Evolutionary conservation across 1,284 basidiomycete genomes (phyloP).

Genomic region (Neonothopanus nambi): DNA sequence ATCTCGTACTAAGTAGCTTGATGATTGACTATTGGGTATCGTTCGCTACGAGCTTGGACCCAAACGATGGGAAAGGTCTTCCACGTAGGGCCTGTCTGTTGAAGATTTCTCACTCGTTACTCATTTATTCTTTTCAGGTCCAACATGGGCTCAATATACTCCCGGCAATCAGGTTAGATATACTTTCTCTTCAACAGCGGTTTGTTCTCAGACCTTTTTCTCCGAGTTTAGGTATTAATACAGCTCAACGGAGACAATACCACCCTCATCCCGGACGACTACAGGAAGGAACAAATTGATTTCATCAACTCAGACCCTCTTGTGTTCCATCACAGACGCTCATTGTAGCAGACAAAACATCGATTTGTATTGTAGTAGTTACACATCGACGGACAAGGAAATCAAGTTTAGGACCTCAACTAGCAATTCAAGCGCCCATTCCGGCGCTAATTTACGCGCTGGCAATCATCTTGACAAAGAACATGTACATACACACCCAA

Average conservation of each 20-base stretch:
- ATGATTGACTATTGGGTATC: slow-evolving; percentile 58
- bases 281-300: slow-evolving; percentile 34
- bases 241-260: slow-evolving; percentile 39
- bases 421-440: too few relatives aligned
- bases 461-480: too few relatives aligned
- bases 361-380: too few relatives aligned
- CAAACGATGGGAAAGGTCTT: slow-evolving; percentile 47
- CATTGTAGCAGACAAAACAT: too few relatives aligned
- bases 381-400: too few relatives aligned
- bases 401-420: too few relatives aligned
- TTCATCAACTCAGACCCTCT: slow-evolving; percentile 35
- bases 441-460: too few relatives aligned
- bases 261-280: slow-evolving; percentile 38
- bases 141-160: slow-evolving; percentile 35
- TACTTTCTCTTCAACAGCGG: neutral
- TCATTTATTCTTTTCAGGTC: neutral
- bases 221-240: slow-evolving; percentile 34
- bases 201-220: neutral
- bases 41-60: slow-evolving; percentile 46
- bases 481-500: too few relatives aligned
- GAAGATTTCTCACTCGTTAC: slow-evolving; percentile 8
- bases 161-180: slow-evolving; percentile 26
- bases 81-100: too few relatives aligned
- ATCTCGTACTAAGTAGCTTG: slow-evolving; percentile 31
- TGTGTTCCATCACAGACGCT: slow-evolving; percentile 25